Base-by-base conservation (phyloP, 257 asterid genomes). In the Euphrasia confusa region DNA sequence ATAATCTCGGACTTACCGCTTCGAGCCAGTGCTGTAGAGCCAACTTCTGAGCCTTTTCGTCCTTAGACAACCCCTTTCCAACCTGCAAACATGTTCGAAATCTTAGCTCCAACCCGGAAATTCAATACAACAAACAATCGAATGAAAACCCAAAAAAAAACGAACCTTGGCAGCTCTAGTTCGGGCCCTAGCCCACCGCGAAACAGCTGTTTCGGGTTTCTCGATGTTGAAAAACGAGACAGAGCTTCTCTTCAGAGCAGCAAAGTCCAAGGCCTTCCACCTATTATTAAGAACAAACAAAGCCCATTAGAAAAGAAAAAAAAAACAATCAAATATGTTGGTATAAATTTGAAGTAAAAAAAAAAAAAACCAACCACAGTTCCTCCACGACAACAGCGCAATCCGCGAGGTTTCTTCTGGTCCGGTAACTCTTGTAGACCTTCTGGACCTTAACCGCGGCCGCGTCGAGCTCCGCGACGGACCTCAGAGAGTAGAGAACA, bases 331-430 rank as follows among this genome's bases (percentile, higher is more conserved):
- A 33, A 53, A 54, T n/a, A 64, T 7, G 2, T 11, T 10, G 8
- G 4, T 3, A 13, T 48, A 4, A n/a, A n/a, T 11, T 42, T 42
- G 2, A 12, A 42, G 48, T 2, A 42, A 42, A 40, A 6, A 39
- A 13, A 48, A 48, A 53, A 33, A 67, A 77, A 90, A 80, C 93
- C 14, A 45, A 91, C 99, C 99, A 92, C 68, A 92, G 80, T 76
- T 92, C 99, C 84, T 91, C 98, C 12, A 82, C 97, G 9, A 91
- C 97, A 57, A 91, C 95, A 9, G 96, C 98, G 71, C 98, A 91
- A 80, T 91, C 98, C 0, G 97, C 98, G 47, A 91, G 95, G 68
- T 84, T 86, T 68, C 98, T 67, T 47, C 98, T 76, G 1, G 95
- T 91, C 69, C 98, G 64, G 61, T 91, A 91, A 49, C 98, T 91